Percentiles rank a stretch among this genome's conserved stretches.
These are phyloP conservation scores for Solanum chacoense DNA, from an alignment of 305 asterid species.

Conservation along the genomic window DNA sequence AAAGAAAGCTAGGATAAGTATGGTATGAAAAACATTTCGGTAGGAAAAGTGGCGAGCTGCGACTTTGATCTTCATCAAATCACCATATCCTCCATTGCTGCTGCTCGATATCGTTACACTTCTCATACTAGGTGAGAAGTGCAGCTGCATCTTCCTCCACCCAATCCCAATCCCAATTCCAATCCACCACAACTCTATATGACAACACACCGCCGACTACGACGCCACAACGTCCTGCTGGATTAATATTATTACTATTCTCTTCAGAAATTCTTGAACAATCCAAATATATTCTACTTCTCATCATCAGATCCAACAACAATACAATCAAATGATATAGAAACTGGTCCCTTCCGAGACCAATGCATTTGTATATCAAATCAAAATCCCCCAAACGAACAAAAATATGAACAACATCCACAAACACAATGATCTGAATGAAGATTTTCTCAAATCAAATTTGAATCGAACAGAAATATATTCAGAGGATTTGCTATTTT, in stretches of 20 bases:
- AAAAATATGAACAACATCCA: neutral
- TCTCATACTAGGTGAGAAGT: constrained; percentile 99
- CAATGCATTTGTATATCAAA: constrained; percentile 21
- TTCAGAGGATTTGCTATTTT: constrained; percentile 32
- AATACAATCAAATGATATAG: constrained; percentile 23
- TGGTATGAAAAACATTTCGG: constrained; percentile 82
- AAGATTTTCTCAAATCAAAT: neutral
- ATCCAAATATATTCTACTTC: constrained; percentile 12
- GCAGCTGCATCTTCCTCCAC: constrained; percentile 87
- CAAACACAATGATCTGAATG: neutral
- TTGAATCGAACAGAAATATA: neutral
- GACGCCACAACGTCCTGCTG: neutral
- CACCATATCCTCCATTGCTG: constrained; percentile 52
- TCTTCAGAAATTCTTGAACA: neutral
- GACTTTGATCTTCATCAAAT: constrained; percentile 94
- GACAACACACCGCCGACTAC: neutral
- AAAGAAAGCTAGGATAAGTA: constrained; percentile 77
- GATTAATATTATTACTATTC: neutral
- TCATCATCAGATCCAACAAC: constrained; percentile 54
- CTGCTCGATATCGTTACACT: constrained; percentile 87
- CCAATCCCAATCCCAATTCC: constrained; percentile 1
- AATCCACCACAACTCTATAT: neutral
- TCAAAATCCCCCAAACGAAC: neutral
- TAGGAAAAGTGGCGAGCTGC: constrained; percentile 79
- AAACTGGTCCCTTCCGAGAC: constrained; percentile 22